Evolutionary conservation across 768 basidiomycete genomes (phyloP), one percentile per base, ranked within the genome.

Genomic region (Kwoniella dejecticola): DNA sequence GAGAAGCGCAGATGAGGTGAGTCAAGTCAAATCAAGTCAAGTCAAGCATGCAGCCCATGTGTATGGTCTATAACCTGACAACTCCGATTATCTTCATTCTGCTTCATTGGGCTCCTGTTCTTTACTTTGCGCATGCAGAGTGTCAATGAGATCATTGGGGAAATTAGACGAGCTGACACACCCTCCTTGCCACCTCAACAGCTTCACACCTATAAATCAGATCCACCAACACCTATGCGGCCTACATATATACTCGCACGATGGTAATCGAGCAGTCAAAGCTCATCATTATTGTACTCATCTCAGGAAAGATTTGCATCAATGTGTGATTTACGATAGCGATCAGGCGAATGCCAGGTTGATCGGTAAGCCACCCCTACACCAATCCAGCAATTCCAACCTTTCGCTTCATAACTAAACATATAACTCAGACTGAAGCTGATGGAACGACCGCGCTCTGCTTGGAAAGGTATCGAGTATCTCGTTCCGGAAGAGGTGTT

Each of bases 281-380:
- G 81, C 81, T n/a, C 81, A 83, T 64, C 82, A 82, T 63, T 82
- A 79, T 62, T 83, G 83, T 70, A 80, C 76, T 2, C 82, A 81
- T 63, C 77, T 79, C 21, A 70, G 69, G 3, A 57, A 61, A 5
- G 77, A 81, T 57, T 77, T 83, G 59, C 80, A 82, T 66, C 83
- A 83, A 71, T 83, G 82, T 66, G 64, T 82, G 33, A 81, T 81
- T 38, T 82, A 82, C 58, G 82, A 83, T 70, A 78, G 85, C 58
- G 80, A 81, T 55, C 71, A 77, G 38, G 77, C 80, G 13, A 76
- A 81, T 40, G 84, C 84, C 4, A 79, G 82, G 41, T 72, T 85
- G 53, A 84, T 85, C 53, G 84, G 69, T 70, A 47, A 48, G 64
- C 47, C 17, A 2, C 17, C 13, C 15, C 53, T 4, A 30, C 42